A percentile compares a stretch with the other conserved stretches of the same genome.
phyloP scores from a whole-genome alignment of 2,329 filamentous ascomycete species.

The Corniculantispora saksenae region DNA sequence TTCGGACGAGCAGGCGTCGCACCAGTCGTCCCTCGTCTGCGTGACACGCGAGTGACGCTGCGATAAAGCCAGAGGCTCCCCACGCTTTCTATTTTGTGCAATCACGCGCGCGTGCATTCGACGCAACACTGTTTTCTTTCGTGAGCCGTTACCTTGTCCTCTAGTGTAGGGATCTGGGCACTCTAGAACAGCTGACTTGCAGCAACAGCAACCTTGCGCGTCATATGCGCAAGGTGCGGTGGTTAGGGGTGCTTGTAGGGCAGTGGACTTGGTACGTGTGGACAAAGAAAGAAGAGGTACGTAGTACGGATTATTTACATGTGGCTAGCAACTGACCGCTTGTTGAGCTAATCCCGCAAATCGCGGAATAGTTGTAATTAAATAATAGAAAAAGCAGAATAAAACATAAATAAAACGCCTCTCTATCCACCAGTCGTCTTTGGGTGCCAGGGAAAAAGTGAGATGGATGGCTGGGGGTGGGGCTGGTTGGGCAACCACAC shows the following conservation, averaged over 20 bases:
- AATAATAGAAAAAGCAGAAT: background rate
- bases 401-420: background rate
- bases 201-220: constrained; percentile 10
- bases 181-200: constrained; percentile 11
- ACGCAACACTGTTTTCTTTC: background rate
- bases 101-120: constrained; percentile 10
- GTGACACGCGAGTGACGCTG: constrained; percentile 11
- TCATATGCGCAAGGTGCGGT: constrained; percentile 9
- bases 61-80: background rate
- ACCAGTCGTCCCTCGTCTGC: background rate
- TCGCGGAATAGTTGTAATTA: background rate
- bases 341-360: background rate
- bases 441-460: constrained; percentile 3
- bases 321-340: constrained; percentile 4
- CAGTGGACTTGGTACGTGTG: background rate
- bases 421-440: constrained; percentile 9
- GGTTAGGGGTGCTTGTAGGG: background rate
- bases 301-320: constrained; percentile 8
- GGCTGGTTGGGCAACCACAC: constrained; percentile 19
- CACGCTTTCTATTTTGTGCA: constrained; percentile 7
- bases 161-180: background rate
- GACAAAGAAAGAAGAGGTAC: background rate
- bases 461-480: constrained; percentile 21
- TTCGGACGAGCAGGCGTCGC: background rate
- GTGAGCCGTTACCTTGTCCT: constrained; percentile 4